Conservation (phyloP, 768 basidiomycete genomes). For the Rhizopogon salebrosus region DNA sequence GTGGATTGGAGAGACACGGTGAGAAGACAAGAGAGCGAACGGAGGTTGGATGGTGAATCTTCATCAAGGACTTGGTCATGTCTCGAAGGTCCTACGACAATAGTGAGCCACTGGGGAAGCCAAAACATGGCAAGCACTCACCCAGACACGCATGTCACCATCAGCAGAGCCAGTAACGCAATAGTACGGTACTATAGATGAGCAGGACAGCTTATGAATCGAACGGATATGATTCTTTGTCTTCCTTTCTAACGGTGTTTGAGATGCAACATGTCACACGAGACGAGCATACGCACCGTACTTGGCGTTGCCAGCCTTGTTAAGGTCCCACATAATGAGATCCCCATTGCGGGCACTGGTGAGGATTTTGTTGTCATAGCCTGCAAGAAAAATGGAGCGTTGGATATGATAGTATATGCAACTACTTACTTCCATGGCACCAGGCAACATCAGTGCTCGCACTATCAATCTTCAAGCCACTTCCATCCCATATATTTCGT, state of each 20-base stretch:
- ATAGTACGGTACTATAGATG: slow-evolving; percentile 61
- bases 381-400: slow-evolving; percentile 31
- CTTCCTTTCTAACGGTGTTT: slow-evolving; percentile 48
- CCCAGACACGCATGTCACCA: slow-evolving; percentile 79
- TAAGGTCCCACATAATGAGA: slow-evolving; percentile 78
- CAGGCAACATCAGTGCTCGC: slow-evolving; percentile 79
- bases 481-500: slow-evolving; percentile 74
- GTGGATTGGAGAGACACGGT: slow-evolving; percentile 55
- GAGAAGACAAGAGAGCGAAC: slow-evolving; percentile 71
- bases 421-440: slow-evolving; percentile 57
- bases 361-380: slow-evolving; percentile 67
- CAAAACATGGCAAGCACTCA: slow-evolving; percentile 25
- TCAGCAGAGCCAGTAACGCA: slow-evolving; percentile 80
- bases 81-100: slow-evolving; percentile 63
- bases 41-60: slow-evolving; percentile 63
- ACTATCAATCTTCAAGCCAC: slow-evolving; percentile 74
- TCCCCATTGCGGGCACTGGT: slow-evolving; percentile 81
- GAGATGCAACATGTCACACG: slow-evolving; percentile 4
- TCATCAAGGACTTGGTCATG: slow-evolving; percentile 61
- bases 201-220: slow-evolving; percentile 65
- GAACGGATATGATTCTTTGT: slow-evolving; percentile 69
- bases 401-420: neutral
- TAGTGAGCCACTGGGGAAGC: neutral
- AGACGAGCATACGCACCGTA: slow-evolving; percentile 45
- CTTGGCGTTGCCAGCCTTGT: slow-evolving; percentile 60